These are phyloP conservation scores for Candida alai DNA, from an alignment of 805 yeast genomes.

Conservation along the genomic window DNA sequence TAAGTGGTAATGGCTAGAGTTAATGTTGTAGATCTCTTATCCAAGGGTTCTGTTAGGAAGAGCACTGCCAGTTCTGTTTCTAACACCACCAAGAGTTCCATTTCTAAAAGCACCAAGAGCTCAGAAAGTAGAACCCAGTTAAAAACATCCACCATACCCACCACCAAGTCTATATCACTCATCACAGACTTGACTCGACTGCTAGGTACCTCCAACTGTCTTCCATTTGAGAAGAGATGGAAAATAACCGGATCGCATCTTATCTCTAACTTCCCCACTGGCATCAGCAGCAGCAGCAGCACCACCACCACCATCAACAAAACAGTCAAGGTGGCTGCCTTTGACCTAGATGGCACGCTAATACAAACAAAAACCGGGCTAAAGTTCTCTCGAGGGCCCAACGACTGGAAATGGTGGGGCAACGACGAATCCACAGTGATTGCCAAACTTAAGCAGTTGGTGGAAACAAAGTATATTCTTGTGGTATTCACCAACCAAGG, in stretches of 20 bases:
- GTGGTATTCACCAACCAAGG: slow-evolving; percentile 90
- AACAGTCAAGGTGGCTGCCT: slow-evolving; percentile 53
- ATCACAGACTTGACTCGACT: background rate
- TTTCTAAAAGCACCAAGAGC: background rate
- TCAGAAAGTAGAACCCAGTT: background rate
- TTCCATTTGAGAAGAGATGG: slow-evolving; percentile 15
- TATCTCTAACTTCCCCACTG: slow-evolving; percentile 37
- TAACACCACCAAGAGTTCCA: background rate
- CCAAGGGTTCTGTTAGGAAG: too few relatives aligned
- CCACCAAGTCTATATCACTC: too few relatives aligned
- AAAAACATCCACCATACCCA: background rate
- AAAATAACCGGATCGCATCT: slow-evolving; percentile 38
- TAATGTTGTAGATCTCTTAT: too few relatives aligned
- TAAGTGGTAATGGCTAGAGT: too few relatives aligned
- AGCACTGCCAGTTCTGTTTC: too few relatives aligned
- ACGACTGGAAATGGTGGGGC: slow-evolving; percentile 67
- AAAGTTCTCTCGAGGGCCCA: slow-evolving; percentile 52
- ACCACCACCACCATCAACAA: slow-evolving; percentile 2
- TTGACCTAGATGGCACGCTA: slow-evolving; percentile 84
- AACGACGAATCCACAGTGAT: slow-evolving; percentile 12
- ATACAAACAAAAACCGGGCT: slow-evolving; percentile 61
- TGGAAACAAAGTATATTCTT: slow-evolving; percentile 32
- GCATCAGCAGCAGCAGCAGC: slow-evolving; percentile 6
- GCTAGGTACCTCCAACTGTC: background rate
- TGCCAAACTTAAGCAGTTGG: slow-evolving; percentile 19